phyloP scores from a whole-genome alignment of 2,329 filamentous ascomycete species.

The Trichoderma semiorbis region DNA sequence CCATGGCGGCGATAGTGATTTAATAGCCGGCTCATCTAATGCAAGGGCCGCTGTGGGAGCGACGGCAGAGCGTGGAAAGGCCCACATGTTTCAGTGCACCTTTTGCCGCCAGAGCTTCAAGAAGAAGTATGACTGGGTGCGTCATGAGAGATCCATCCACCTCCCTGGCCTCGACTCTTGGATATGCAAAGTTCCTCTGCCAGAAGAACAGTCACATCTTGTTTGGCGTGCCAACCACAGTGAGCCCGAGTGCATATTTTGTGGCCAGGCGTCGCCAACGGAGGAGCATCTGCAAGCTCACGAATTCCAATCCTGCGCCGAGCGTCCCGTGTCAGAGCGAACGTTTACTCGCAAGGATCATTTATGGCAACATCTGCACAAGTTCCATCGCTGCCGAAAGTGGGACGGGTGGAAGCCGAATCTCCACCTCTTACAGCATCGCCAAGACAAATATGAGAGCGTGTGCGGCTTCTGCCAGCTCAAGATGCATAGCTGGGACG shows the following conservation, averaged over 20 bases:
- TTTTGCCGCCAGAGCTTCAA: slow-evolving; percentile 38
- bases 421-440: slow-evolving; percentile 32
- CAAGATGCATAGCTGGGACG: slow-evolving; percentile 36
- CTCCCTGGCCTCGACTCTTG: slow-evolving; percentile 41
- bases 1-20: background rate
- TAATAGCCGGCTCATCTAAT: slow-evolving; percentile 22
- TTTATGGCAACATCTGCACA: slow-evolving; percentile 40
- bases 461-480: slow-evolving; percentile 40
- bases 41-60: slow-evolving; percentile 16
- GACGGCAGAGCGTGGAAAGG: slow-evolving; percentile 20
- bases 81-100: slow-evolving; percentile 35
- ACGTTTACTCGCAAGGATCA: slow-evolving; percentile 43
- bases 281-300: slow-evolving; percentile 38
- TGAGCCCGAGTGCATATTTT: slow-evolving; percentile 40
- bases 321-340: slow-evolving; percentile 42
- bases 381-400: slow-evolving; percentile 44
- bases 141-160: slow-evolving; percentile 51
- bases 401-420: slow-evolving; percentile 48
- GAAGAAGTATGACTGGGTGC: slow-evolving; percentile 41
- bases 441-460: slow-evolving; percentile 23
- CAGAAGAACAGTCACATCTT: slow-evolving; percentile 37
- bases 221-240: slow-evolving; percentile 48
- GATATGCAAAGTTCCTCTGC: slow-evolving; percentile 46
- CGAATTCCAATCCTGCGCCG: slow-evolving; percentile 47
- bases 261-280: slow-evolving; percentile 33